Conservation (phyloP, 2,329 filamentous ascomycete genomes). For the Trichophyton simii region DNA sequence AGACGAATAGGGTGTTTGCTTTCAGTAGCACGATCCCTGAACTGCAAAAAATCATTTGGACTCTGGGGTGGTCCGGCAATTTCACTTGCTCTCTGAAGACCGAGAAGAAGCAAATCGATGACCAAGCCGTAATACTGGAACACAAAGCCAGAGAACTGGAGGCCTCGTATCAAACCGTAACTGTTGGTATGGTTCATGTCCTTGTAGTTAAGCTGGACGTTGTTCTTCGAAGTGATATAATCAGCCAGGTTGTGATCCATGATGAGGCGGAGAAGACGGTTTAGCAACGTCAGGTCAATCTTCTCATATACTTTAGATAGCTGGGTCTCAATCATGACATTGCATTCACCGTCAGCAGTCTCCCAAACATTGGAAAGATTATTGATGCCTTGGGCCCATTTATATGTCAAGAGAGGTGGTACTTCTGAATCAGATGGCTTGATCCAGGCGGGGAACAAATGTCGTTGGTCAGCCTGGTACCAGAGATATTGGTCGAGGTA, state of each 20-base stretch:
- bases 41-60: conserved; percentile 96
- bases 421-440: conserved; percentile 98
- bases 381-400: conserved; percentile 99
- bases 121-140: conserved; percentile 98
- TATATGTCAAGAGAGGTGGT: conserved; percentile 85
- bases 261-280: conserved; percentile 81
- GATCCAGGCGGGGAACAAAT: conserved; percentile 96
- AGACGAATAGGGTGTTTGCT: conserved; percentile 87
- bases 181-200: conserved; percentile 99
- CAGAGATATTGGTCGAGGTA: conserved; percentile 97
- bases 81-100: conserved; percentile 90
- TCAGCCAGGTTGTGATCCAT: conserved; percentile 99
- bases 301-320: conserved; percentile 99
- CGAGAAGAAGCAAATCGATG: conserved; percentile 80
- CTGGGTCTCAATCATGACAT: conserved; percentile 96
- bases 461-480: conserved; percentile 96
- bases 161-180: conserved; percentile 93
- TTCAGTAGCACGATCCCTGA: conserved; percentile 85
- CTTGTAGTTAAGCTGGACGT: conserved; percentile 97
- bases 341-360: conserved; percentile 84
- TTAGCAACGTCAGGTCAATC: conserved; percentile 90
- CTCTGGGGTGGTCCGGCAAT: conserved; percentile 87
- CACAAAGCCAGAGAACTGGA: conserved; percentile 96
- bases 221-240: conserved; percentile 99
- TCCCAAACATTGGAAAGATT: conserved; percentile 95